phyloP scores from a whole-genome alignment of 169 alveolate species.

The Plasmodium gonderi region DNA sequence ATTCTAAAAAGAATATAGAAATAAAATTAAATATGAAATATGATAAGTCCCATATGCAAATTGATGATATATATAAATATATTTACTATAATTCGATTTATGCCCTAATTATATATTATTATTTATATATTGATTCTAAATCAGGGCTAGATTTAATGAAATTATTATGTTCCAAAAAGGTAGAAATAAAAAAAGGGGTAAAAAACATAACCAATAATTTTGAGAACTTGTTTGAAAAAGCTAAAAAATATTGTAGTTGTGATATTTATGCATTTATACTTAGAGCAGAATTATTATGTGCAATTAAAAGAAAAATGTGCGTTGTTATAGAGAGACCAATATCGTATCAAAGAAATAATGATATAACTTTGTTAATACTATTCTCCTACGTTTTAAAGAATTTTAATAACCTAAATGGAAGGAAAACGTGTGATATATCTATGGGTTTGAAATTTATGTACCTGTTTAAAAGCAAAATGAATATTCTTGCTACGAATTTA shows the following conservation, averaged over 20 bases:
- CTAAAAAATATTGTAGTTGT: slow-evolving; percentile 38
- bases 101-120: slow-evolving; percentile 52
- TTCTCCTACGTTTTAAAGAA: slow-evolving; percentile 33
- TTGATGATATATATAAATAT: slow-evolving; percentile 43
- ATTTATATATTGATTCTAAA: slow-evolving; percentile 14
- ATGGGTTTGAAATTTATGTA: not conserved
- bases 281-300: slow-evolving; percentile 14
- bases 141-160: slow-evolving; percentile 11
- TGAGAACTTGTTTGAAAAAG: not conserved
- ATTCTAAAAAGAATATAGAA: slow-evolving; percentile 35
- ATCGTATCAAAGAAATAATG: not conserved
- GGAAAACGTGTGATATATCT: not conserved
- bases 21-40: slow-evolving; percentile 14
- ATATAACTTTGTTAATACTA: not conserved
- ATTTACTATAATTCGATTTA: slow-evolving; percentile 18
- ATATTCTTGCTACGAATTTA: slow-evolving; percentile 25
- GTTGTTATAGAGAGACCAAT: slow-evolving; percentile 2
- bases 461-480: slow-evolving; percentile 20
- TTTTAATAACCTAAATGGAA: slow-evolving; percentile 2
- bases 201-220: not conserved
- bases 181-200: not conserved
- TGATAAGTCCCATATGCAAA: slow-evolving; percentile 13
- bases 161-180: not conserved
- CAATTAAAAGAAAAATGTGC: not conserved
- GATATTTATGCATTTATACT: slow-evolving; percentile 35